These are phyloP conservation scores for Sporobolomyces roseus DNA, from an alignment of 768 basidiomycete genomes.

Conservation along the genomic window DNA sequence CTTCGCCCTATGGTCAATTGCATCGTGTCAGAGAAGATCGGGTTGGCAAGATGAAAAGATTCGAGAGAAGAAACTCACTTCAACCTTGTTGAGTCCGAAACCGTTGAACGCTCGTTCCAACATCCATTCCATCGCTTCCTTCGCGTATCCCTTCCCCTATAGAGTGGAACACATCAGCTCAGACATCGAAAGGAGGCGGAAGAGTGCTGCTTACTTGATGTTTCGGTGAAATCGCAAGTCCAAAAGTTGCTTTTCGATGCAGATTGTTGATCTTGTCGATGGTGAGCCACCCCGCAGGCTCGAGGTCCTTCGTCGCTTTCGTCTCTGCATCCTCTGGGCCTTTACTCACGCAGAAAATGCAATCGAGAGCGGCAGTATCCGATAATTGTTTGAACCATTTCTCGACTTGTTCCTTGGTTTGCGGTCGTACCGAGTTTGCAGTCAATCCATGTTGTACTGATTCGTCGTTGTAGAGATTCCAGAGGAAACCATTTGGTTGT, in stretches of 20 bases:
- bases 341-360: neutral
- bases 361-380: neutral
- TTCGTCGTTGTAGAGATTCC: neutral
- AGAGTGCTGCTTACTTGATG: neutral
- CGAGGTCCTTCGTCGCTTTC: neutral
- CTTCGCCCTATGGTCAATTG: neutral
- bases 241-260: neutral
- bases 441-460: neutral
- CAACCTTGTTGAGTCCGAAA: constrained; percentile 8
- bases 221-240: neutral
- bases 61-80: neutral
- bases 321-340: too few relatives aligned
- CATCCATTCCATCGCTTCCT: constrained; percentile 19
- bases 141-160: constrained; percentile 20
- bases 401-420: neutral
- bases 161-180: too few relatives aligned
- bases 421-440: neutral
- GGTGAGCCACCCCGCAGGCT: neutral
- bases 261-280: neutral
- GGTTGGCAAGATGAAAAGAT: neutral
- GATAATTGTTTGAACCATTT: neutral
- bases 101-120: constrained; percentile 16
- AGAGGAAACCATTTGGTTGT: constrained; percentile 1
- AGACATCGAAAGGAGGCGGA: too few relatives aligned
- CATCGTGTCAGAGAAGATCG: neutral